Evolutionary conservation across 2,329 filamentous ascomycete genomes (phyloP), one percentile per base, ranked within the genome.

Genomic region (Penicillium sp.): DNA sequence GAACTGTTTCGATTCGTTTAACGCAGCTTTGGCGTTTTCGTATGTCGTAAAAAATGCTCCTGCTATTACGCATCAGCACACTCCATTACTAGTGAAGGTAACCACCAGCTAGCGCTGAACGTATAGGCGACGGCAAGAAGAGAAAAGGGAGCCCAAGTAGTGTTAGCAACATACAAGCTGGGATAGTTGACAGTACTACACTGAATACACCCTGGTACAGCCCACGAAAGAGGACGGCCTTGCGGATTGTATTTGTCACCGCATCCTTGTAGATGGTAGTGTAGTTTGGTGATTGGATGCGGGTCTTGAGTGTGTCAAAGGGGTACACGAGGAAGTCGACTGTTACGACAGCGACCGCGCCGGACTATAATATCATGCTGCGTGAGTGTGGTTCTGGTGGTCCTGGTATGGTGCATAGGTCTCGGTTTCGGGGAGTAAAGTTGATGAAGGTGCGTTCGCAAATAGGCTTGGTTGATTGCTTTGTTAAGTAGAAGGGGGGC

Each of bases 31-130:
- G 21, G 88, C 83, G 50, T 84, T 87, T 78, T 97, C 93, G 76
- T 97, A 97, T 1, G 91, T 93, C 2, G 91, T 93, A 78, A 97
- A 97, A 81, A 97, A 97, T 11, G 92, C 84, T 63, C 92, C 92
- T 56, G 92, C 91, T 90, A 35, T 60, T 44, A 3, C 15, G 13
- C 7, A 19, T 41, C 13, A 21, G n/a, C 21, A 9, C n/a, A 50
- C 15, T 50, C 38, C n/a, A 3, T 11, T 11, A 19, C 9, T 15
- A 4, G 2, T 29, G 26, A 7, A 19, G 2, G 21, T 15, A 6
- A 9, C 21, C n/a, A 9, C 17, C 7, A 47, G 45, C 45, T 23
- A 47, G 45, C 45, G n/a, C 35, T 13, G 11, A 15, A 15, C 15
- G 11, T 17, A 53, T 38, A 38, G 19, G 2, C 26, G 26, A 26